phyloP scores from a whole-genome alignment of 2,329 filamentous ascomycete genomes.

The Gnomoniopsis sp. region DNA sequence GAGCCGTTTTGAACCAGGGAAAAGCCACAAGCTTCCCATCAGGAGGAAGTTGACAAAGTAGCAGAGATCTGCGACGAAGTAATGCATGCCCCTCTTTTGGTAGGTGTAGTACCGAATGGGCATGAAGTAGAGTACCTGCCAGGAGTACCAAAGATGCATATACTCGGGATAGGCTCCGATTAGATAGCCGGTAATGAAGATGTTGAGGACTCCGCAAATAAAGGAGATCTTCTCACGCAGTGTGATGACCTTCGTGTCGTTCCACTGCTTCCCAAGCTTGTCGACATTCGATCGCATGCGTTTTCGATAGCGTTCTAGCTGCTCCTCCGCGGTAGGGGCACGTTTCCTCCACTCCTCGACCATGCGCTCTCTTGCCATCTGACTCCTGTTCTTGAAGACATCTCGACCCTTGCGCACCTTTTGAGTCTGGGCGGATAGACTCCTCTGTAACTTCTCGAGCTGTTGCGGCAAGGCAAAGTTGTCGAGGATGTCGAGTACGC shows the following conservation, averaged over 20 bases:
- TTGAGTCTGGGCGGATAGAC: conserved; percentile 76
- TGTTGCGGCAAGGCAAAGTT: conserved; percentile 89
- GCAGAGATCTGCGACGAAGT: conserved; percentile 94
- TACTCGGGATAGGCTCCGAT: conserved; percentile 81
- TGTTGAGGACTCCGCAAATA: conserved; percentile 93
- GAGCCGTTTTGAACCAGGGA: conserved; percentile 84
- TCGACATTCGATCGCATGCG: conserved; percentile 90
- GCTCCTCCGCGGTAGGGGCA: conserved; percentile 83
- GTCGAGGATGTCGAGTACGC: conserved; percentile 89
- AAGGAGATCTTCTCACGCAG: conserved; percentile 92
- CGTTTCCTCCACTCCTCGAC: conserved; percentile 90
- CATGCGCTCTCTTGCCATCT: conserved; percentile 80
- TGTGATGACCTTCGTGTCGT: conserved; percentile 83
- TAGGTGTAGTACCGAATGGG: conserved; percentile 92
- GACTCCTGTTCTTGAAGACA: conserved; percentile 70
- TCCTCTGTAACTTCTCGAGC: conserved; percentile 84
- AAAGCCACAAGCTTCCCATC: conserved; percentile 81
- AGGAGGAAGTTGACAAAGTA: conserved; percentile 95
- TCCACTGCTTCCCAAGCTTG: conserved; percentile 80
- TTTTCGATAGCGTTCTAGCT: conserved; percentile 84
- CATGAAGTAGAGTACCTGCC: conserved; percentile 91
- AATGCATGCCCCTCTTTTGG: conserved; percentile 87
- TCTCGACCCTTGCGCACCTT: conserved; percentile 81
- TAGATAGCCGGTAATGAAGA: conserved; percentile 93
- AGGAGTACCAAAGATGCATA: conserved; percentile 92